Evolutionary conservation across 2,329 filamentous ascomycete species (phyloP).

Genomic region (Aspergillus ustus): DNA sequence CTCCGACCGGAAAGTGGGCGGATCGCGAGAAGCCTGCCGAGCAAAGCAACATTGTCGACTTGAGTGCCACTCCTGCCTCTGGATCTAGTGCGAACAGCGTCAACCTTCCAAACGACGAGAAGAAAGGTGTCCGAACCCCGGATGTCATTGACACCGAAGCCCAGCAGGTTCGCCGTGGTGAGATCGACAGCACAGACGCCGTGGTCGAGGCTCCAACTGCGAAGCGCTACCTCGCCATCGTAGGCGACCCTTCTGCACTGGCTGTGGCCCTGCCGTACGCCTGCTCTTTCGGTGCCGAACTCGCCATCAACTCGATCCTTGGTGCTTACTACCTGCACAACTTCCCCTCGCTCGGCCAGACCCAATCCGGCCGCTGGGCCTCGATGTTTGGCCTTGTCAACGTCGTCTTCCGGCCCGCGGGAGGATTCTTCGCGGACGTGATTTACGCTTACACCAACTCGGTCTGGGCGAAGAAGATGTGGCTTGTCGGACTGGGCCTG

Average conservation of each 20-base stretch:
- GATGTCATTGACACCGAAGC: conserved; percentile 36
- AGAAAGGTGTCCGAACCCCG: conserved; percentile 34
- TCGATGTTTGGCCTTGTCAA: conserved; percentile 60
- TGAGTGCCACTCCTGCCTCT: conserved; percentile 30
- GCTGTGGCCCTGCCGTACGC: conserved; percentile 60
- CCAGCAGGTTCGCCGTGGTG: conserved; percentile 46
- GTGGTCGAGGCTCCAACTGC: conserved; percentile 65
- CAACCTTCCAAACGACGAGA: conserved; percentile 31
- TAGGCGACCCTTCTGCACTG: conserved; percentile 64
- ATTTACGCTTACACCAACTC: conserved; percentile 56
- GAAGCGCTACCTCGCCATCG: conserved; percentile 64
- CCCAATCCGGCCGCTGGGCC: conserved; percentile 59
- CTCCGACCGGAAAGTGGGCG: conserved; percentile 79
- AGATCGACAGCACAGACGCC: conserved; percentile 57
- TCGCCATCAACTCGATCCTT: conserved; percentile 65
- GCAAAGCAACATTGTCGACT: conserved; percentile 43
- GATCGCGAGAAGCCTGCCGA: conserved; percentile 67
- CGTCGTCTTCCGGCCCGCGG: conserved; percentile 52
- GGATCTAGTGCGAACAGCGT: conserved; percentile 26
- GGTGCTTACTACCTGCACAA: conserved; percentile 63
- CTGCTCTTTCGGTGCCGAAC: conserved; percentile 64
- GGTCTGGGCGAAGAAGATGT: conserved; percentile 68
- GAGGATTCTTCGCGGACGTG: conserved; percentile 59
- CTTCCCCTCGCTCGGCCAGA: conserved; percentile 60
- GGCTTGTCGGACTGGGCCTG: conserved; percentile 61